Evolutionary conservation across 257 asterid species (phyloP).

Genomic region (Haberlea rhodopensis): DNA sequence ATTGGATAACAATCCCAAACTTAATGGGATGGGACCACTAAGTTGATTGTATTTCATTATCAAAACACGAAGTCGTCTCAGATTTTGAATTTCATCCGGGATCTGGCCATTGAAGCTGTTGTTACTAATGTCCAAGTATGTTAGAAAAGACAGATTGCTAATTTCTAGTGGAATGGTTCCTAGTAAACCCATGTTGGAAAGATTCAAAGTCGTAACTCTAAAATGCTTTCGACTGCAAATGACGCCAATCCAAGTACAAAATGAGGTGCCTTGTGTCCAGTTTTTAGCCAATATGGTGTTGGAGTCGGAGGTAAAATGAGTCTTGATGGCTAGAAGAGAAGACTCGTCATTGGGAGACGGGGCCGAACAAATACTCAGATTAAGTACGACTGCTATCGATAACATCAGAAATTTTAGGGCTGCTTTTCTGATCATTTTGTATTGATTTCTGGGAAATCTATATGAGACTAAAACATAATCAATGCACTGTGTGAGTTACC

Average conservation of each 20-base stretch:
- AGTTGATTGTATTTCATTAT: neutral
- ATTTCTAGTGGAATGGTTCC: conserved; percentile 9
- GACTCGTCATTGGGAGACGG: conserved; percentile 14
- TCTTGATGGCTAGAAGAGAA: conserved; percentile 18
- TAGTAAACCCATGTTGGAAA: neutral
- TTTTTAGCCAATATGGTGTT: conserved; percentile 10
- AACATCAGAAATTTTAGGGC: too few species aligned
- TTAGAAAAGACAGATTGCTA: conserved; percentile 16
- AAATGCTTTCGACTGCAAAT: conserved; percentile 11
- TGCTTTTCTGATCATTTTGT: too few species aligned
- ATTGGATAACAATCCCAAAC: neutral
- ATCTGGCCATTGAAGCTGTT: conserved; percentile 13
- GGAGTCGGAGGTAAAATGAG: conserved; percentile 4
- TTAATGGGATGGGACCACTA: neutral
- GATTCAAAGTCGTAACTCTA: conserved; percentile 4
- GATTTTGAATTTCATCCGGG: conserved; percentile 5
- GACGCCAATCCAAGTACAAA: conserved; percentile 26
- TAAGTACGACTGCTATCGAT: too few species aligned
- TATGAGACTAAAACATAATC: too few species aligned
- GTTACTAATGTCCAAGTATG: conserved; percentile 4
- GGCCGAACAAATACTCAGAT: too few species aligned
- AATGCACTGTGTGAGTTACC: too few species aligned
- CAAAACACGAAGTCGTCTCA: conserved; percentile 1
- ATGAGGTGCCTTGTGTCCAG: conserved; percentile 22
- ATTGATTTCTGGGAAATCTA: too few species aligned